Evolutionary conservation across 1,284 basidiomycete species (phyloP).

Genomic region (Irpex sp.): DNA sequence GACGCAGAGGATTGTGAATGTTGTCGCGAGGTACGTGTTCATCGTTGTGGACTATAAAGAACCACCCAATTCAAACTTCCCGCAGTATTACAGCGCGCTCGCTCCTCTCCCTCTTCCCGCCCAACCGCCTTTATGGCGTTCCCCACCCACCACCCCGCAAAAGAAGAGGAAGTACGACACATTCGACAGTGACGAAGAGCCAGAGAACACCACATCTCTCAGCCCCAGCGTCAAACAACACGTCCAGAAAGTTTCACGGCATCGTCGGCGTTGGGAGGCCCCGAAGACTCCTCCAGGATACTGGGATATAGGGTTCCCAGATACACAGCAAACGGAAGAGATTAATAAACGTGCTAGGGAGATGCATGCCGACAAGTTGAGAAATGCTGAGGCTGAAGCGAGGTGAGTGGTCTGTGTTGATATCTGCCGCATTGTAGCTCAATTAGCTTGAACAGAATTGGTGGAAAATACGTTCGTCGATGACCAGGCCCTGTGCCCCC

Average conservation of each 20-base stretch:
- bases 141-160: constrained; percentile 39
- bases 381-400: constrained; percentile 57
- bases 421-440: background rate
- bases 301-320: constrained; percentile 87
- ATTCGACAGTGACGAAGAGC: background rate
- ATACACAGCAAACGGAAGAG: constrained; percentile 71
- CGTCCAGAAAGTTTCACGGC: constrained; percentile 74
- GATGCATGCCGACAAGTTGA: constrained; percentile 62
- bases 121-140: constrained; percentile 67
- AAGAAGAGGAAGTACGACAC: constrained; percentile 20
- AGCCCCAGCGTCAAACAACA: constrained; percentile 39
- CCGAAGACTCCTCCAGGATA: constrained; percentile 81
- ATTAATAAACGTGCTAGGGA: constrained; percentile 73
- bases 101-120: constrained; percentile 65
- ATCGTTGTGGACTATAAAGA: background rate
- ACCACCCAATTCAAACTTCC: background rate
- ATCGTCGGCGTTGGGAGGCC: constrained; percentile 70
- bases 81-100: constrained; percentile 77
- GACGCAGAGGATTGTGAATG: constrained; percentile 81
- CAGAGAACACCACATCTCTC: constrained; percentile 21
- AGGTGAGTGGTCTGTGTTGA: constrained; percentile 19
- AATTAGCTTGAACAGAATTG: background rate
- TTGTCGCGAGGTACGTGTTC: constrained; percentile 67
- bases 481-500: background rate
- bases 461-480: background rate